These are phyloP conservation scores for Candida ipomoeae DNA, from an alignment of 805 yeast genomes.

Conservation along the genomic window DNA sequence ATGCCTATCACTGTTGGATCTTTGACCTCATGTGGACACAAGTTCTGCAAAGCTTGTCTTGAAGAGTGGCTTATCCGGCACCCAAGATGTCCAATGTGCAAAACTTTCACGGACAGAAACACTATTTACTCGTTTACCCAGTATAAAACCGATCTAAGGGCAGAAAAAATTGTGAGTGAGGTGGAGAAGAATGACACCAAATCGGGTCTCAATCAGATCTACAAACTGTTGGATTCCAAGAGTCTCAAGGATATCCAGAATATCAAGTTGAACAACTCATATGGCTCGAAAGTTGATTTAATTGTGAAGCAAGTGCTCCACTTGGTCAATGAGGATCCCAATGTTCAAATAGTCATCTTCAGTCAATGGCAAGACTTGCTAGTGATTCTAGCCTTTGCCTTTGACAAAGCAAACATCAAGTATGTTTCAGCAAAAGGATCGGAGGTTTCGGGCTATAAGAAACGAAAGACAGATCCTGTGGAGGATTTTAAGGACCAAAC, in stretches of 20 bases:
- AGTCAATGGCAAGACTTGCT: conserved; percentile 87
- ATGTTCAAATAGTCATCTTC: conserved; percentile 78
- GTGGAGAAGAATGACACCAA: neutral
- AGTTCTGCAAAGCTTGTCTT: conserved; percentile 79
- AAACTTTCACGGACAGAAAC: conserved; percentile 41
- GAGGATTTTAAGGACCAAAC: conserved; percentile 56
- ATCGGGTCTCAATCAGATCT: conserved; percentile 24
- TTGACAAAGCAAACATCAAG: conserved; percentile 53
- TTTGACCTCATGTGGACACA: conserved; percentile 87
- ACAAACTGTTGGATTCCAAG: conserved; percentile 41
- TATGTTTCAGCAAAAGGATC: conserved; percentile 53
- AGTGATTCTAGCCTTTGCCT: conserved; percentile 59
- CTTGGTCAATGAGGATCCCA: conserved; percentile 52
- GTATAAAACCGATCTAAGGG: conserved; percentile 48
- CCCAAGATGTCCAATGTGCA: conserved; percentile 78
- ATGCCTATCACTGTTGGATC: conserved; percentile 69
- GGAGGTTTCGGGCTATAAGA: conserved; percentile 6
- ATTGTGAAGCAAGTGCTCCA: conserved; percentile 69
- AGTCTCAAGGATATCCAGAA: conserved; percentile 42
- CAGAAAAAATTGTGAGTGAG: conserved; percentile 29
- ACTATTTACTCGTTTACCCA: conserved; percentile 71
- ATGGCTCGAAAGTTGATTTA: conserved; percentile 85
- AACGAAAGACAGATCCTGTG: conserved; percentile 24
- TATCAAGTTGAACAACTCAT: conserved; percentile 36
- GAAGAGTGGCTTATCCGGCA: conserved; percentile 63